phyloP scores from a whole-genome alignment of 2,329 filamentous ascomycete species.

The Lachnellula hyalina region DNA sequence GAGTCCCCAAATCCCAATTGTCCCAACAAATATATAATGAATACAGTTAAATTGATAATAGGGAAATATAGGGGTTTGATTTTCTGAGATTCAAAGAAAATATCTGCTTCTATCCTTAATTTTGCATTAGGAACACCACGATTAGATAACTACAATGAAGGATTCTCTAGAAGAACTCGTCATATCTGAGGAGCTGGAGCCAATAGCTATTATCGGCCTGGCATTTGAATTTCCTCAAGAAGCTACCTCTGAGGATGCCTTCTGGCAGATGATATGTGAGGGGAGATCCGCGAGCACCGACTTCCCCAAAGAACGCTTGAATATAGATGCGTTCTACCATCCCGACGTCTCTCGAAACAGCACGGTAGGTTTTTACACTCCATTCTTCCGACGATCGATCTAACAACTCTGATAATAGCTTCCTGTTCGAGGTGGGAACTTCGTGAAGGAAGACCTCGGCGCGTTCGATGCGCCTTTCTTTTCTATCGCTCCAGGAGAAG shows the following conservation, averaged over 20 bases:
- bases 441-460: slow-evolving; percentile 27
- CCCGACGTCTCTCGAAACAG: slow-evolving; percentile 38
- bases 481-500: slow-evolving; percentile 19
- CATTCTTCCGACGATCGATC: too few species aligned
- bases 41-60: too few species aligned
- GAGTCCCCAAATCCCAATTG: too few species aligned
- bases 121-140: too few species aligned
- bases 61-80: too few species aligned
- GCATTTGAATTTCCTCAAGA: slow-evolving; percentile 31
- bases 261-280: slow-evolving; percentile 30
- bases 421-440: slow-evolving; percentile 17
- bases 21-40: too few species aligned
- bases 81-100: too few species aligned
- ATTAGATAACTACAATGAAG: too few species aligned
- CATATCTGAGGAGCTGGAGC: too few species aligned
- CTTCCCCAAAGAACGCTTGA: slow-evolving; percentile 36
- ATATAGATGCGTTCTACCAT: slow-evolving; percentile 46
- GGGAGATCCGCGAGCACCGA: slow-evolving; percentile 17
- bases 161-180: too few species aligned
- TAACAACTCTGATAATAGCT: too few species aligned
- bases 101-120: too few species aligned
- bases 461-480: slow-evolving; percentile 34
- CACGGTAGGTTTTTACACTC: background rate
- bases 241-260: slow-evolving; percentile 25
- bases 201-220: slow-evolving; percentile 31